Conservation (phyloP, 805 yeast genomes). For the Clavispora fructus region DNA sequence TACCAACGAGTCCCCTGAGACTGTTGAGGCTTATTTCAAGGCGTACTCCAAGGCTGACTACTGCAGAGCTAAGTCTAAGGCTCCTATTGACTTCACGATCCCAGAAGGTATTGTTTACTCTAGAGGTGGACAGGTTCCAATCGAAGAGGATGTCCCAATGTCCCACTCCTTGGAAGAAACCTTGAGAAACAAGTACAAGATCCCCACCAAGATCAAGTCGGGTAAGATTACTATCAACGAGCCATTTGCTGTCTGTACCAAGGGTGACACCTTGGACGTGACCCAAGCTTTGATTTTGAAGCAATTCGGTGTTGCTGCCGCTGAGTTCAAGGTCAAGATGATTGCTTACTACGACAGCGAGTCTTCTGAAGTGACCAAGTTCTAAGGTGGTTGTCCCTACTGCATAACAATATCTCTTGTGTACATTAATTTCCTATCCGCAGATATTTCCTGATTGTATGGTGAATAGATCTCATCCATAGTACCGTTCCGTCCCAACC, state of each 20-base stretch:
- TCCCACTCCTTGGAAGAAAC: conserved; percentile 94
- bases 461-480: neutral
- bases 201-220: conserved; percentile 84
- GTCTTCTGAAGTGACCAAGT: conserved; percentile 23
- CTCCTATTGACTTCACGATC: conserved; percentile 78
- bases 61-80: conserved; percentile 80
- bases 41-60: conserved; percentile 76
- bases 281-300: conserved; percentile 88
- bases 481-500: neutral
- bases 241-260: conserved; percentile 73
- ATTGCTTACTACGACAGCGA: conserved; percentile 77
- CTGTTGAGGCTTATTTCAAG: conserved; percentile 84
- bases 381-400: conserved; percentile 4
- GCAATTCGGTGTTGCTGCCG: conserved; percentile 92
- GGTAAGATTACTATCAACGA: conserved; percentile 80
- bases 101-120: conserved; percentile 92
- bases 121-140: conserved; percentile 88
- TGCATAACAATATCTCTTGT: conserved; percentile 3
- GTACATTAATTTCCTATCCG: conserved; percentile 4
- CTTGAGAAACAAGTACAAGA: conserved; percentile 78
- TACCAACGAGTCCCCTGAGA: conserved; percentile 82
- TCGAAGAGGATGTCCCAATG: conserved; percentile 94
- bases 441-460: conserved; percentile 1
- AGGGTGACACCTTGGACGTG: conserved; percentile 80
- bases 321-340: conserved; percentile 80